Base-by-base conservation (phyloP, 805 yeast genomes). In the Wickerhamiella nectarea region DNA sequence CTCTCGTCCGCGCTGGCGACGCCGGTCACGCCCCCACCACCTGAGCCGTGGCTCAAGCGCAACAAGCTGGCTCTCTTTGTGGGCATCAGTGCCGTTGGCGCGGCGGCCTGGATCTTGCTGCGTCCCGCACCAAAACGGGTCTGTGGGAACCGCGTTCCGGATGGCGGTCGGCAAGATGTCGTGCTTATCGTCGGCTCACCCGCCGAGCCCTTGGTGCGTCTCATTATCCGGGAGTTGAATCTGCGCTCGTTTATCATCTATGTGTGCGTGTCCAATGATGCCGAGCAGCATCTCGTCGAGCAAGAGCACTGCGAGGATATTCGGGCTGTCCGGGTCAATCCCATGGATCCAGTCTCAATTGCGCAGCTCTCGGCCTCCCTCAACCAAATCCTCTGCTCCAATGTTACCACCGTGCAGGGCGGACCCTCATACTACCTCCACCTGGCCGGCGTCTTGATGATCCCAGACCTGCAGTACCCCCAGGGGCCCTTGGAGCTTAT, bases 221-320 rank as follows among this genome's bases (percentile, higher is more conserved):
- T 77, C 41, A 62, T 84, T 24, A 82, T 86, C 1, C 68, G 72
- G 45, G 94, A 84, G 56, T 68, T 84, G 49, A 86, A 82, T 50
- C 70, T 71, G 36, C 66, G 94, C 43, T 94, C 94, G 1, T 83
- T 80, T 56, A 78, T 85, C 25, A 86, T 85, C 3, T 84, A 79
- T 56, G 68, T 84, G 49, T 77, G 93, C 0, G 73, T 77, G n/a
- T 58, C 72, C n/a, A 57, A 66, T 6, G 74, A 70, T 47, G 83
- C 76, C 22, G 69, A 67, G 49, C 84, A 78, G 48, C 60, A 65
- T 1, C 57, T 70, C 1, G 63, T 63, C 33, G 55, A 61, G 9
- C 56, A 57, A 24, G 82, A 80, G 46, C 70, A 77, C 37, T 74
- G 79, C 12, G 71, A 73, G 19, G 94, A 84, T 56, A 71, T 83